A percentile compares a stretch with the other conserved stretches of the same genome.
phyloP scores from a whole-genome alignment of 1,139 yeast genomes.

The Pichia sp. region DNA sequence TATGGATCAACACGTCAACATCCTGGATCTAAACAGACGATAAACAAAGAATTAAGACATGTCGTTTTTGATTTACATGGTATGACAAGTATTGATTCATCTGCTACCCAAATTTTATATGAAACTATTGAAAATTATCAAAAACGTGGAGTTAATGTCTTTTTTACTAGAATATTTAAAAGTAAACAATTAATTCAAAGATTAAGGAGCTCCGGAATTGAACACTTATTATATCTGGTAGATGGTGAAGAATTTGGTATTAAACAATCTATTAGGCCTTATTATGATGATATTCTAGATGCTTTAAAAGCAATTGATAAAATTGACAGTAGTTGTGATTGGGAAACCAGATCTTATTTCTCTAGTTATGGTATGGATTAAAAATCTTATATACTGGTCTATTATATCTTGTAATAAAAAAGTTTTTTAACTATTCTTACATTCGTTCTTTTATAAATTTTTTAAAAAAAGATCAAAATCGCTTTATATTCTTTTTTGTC shows the following conservation, averaged over 20 bases:
- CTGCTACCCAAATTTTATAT: slow-evolving; percentile 71
- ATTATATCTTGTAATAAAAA: too few relatives aligned
- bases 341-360: slow-evolving; percentile 19
- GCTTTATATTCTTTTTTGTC: slow-evolving; percentile 6
- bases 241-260: slow-evolving; percentile 25
- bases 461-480: too few relatives aligned
- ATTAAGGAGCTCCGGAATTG: slow-evolving; percentile 26
- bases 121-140: slow-evolving; percentile 55
- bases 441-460: too few relatives aligned
- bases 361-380: slow-evolving; percentile 18
- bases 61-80: slow-evolving; percentile 82
- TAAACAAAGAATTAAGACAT: slow-evolving; percentile 32
- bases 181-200: slow-evolving; percentile 18
- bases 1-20: slow-evolving; percentile 82
- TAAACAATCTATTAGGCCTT: slow-evolving; percentile 23
- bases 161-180: slow-evolving; percentile 57
- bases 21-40: slow-evolving; percentile 49
- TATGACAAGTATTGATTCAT: slow-evolving; percentile 81
- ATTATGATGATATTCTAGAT: slow-evolving; percentile 31
- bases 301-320: slow-evolving; percentile 29
- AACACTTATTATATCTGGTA: slow-evolving; percentile 18
- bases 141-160: slow-evolving; percentile 51
- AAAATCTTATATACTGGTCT: background rate
- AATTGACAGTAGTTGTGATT: slow-evolving; percentile 22
- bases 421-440: too few relatives aligned